Conservation (phyloP, 306 rosid species). For the Acacia acuminata region DNA sequence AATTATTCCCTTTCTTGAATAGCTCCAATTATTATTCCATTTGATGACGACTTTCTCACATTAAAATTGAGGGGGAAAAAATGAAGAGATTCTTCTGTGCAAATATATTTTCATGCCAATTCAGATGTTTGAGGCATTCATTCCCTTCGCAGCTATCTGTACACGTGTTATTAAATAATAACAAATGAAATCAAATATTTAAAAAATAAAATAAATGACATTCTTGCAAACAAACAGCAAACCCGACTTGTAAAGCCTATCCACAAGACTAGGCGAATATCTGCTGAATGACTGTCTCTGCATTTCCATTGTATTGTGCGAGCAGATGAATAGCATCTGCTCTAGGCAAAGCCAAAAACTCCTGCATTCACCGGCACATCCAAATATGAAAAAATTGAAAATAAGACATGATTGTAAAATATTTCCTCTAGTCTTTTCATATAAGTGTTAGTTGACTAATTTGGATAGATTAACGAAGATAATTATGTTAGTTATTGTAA, state of each 20-base stretch:
- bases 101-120: constrained; percentile 18
- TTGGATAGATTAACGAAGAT: too few relatives aligned
- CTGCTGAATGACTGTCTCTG: constrained; percentile 95
- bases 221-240: constrained; percentile 20
- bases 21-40: constrained; percentile 21
- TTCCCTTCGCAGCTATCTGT: constrained; percentile 40
- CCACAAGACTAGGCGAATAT: constrained; percentile 62
- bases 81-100: constrained; percentile 37
- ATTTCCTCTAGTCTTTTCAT: too few relatives aligned
- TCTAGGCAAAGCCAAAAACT: constrained; percentile 94
- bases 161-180: constrained; percentile 34
- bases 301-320: constrained; percentile 90
- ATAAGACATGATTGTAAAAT: neutral
- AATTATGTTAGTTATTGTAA: too few relatives aligned
- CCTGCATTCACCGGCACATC: constrained; percentile 54
- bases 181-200: constrained; percentile 54
- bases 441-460: too few relatives aligned
- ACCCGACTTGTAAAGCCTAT: constrained; percentile 14
- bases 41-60: constrained; percentile 31
- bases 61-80: constrained; percentile 36
- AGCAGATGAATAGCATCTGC: constrained; percentile 99
- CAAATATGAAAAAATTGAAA: neutral
- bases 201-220: constrained; percentile 29
- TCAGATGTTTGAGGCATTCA: constrained; percentile 22
- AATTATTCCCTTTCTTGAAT: constrained; percentile 11